Base-by-base conservation (phyloP, 768 basidiomycete genomes). In the Lactarius akahatsu region DNA sequence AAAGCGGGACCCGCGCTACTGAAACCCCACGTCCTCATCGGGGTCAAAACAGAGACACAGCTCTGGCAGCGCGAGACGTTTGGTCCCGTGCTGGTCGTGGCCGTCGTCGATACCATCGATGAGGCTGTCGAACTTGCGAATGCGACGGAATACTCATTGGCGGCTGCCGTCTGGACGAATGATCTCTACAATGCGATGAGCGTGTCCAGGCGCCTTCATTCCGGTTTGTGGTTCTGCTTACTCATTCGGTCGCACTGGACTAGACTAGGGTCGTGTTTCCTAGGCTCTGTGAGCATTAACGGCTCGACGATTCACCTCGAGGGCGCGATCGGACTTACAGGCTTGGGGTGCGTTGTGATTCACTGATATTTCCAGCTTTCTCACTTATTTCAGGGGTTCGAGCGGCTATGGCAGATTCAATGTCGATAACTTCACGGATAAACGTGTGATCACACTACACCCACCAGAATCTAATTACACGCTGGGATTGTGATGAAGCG, bases 41-140 rank as follows among this genome's bases (percentile, higher is more conserved):
- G 77, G n/a, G 81, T 84, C 52, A 81, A 76, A 64, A 80, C 79
- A 0, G 84, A 80, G 9, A 85, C 83, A 78, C 71, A 76, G 34
- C 64, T 84, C 15, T 87, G 85, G 85, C 78, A 85, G 28, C 72
- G 79, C 36, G 89, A 90, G 74, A 81, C 82, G 1, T 89, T 89
- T 73, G 86, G 86, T 0, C 87, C 85, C 59, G 82, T 86, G 0
- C 73, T 84, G 7, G 77, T 75, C n/a, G 75, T 87, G 61, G 77
- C 80, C 1, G 72, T 77, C 2, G 81, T 80, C 40, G 80, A 85
- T 30, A 82, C 79, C 2, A 71, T 82, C 10, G 81, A 85, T 20
- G 85, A 87, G 73, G 85, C 84, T 10, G 75, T 87, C 15, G 80
- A 82, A 55, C 75, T 86, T 10, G 85, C 85, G 5, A 88, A 88